Base-by-base conservation (phyloP, 768 basidiomycete genomes). In the Termitomyces sp. region DNA sequence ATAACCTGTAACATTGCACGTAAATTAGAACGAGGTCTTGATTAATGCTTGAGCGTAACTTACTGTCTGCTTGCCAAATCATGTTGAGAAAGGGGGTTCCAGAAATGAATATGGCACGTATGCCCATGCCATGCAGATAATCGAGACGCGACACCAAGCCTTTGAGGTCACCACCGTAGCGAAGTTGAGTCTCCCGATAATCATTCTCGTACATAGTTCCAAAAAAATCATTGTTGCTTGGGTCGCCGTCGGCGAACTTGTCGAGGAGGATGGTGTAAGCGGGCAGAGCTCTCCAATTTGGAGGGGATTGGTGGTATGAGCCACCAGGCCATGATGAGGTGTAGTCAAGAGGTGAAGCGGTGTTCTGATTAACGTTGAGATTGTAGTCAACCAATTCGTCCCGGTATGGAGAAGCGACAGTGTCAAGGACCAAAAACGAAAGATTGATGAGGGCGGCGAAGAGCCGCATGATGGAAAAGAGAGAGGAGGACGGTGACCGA, bases 11-110 rank as follows among this genome's bases (percentile, higher is more conserved):
- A 42, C 34, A 58, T 57, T 34, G 46, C 49, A 57, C 53, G 60
- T 60, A 34, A 54, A 58, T 46, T 49, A 0, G 2, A 15, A 15
- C 37, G 26, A 35, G 44, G 30, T 45, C 40, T 46, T 50, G 9
- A 40, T 37, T 10, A 37, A 40, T 45, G 28, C 54, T 51, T 28
- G 38, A 40, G 46, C 3, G 9, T 14, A 52, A 81, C 92, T 66
- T 52, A 94, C 93, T 93, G 80, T 96, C 93, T 3, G 92, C 88
- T 66, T 94, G 88, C 93, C 93, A 96, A n/a, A 92, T 71, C 93
- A 94, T 94, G 78, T 96, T 96, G 58, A 97, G 58, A 70, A 93
- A 97, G 51, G 87, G 84, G 1, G 94, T 97, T 51, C 94, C 94
- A 22, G 94, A 92, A 67, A 96, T 88, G 73, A 92, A 97, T 62